Percentiles rank a stretch among this genome's conserved stretches.
phyloP scores from a whole-genome alignment of 345 rosid genomes.

The Aegle marmelos region DNA sequence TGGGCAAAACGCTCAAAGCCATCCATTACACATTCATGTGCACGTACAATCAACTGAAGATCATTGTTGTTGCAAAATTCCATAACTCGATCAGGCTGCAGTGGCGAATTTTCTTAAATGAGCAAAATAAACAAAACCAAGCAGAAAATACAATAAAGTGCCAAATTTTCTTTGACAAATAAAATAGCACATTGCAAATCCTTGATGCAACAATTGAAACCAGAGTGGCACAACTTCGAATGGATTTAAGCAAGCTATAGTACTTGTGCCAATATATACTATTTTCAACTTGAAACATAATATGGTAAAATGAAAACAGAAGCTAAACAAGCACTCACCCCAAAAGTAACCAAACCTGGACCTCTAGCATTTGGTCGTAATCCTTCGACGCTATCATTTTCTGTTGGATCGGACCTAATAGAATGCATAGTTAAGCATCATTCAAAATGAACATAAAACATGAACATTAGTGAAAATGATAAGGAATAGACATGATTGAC shows the following conservation, averaged over 20 bases:
- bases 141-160: neutral
- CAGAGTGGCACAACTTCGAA: neutral
- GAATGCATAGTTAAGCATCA: slow-evolving; percentile 20
- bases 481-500: slow-evolving; percentile 40
- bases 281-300: neutral
- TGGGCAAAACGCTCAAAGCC: slow-evolving; percentile 99
- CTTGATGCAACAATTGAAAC: neutral
- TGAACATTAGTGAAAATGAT: slow-evolving; percentile 1
- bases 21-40: slow-evolving; percentile 99
- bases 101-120: slow-evolving; percentile 13
- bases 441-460: slow-evolving; percentile 14
- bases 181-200: neutral
- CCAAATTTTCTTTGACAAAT: neutral
- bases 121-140: slow-evolving; percentile 9
- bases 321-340: slow-evolving; percentile 56
- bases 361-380: slow-evolving; percentile 98
- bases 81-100: slow-evolving; percentile 99
- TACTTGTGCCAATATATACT: neutral
- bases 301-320: neutral
- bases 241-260: neutral
- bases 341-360: slow-evolving; percentile 95
- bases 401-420: slow-evolving; percentile 96
- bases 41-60: slow-evolving; percentile 95
- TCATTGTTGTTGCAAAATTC: slow-evolving; percentile 98
- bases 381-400: slow-evolving; percentile 99